These are phyloP conservation scores for Nemania diffusa DNA, from an alignment of 2,329 filamentous ascomycete genomes.

Conservation along the genomic window DNA sequence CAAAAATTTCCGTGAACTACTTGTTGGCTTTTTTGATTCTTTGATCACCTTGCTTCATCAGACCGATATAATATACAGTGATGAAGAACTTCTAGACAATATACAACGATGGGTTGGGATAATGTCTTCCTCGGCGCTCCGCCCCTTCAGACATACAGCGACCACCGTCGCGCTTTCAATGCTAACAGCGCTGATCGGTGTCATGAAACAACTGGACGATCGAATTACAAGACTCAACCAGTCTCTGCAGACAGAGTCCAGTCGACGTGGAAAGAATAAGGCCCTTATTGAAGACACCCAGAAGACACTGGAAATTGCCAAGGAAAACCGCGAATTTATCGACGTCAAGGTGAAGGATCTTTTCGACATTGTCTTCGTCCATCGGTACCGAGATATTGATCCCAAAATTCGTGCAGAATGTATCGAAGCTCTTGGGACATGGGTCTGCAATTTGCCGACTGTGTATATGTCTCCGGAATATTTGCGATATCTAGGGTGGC, in stretches of 20 bases:
- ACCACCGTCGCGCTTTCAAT: constrained; percentile 86
- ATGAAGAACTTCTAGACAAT: constrained; percentile 83
- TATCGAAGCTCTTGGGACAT: constrained; percentile 84
- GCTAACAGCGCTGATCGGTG: constrained; percentile 78
- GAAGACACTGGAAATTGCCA: constrained; percentile 75
- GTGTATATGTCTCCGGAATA: constrained; percentile 92
- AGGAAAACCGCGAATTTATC: constrained; percentile 74
- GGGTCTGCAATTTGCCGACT: constrained; percentile 87
- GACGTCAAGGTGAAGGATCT: constrained; percentile 82
- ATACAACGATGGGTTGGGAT: constrained; percentile 88
- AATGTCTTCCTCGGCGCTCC: constrained; percentile 87
- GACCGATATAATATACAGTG: constrained; percentile 82
- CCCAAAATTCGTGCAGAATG: constrained; percentile 89
- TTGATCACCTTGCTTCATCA: constrained; percentile 83
- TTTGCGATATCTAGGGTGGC: constrained; percentile 93
- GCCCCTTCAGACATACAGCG: constrained; percentile 93
- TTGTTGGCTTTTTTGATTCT: constrained; percentile 82
- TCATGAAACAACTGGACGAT: constrained; percentile 76
- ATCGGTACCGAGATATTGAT: constrained; percentile 95
- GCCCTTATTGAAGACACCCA: constrained; percentile 78
- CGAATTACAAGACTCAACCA: constrained; percentile 80
- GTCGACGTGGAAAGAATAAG: constrained; percentile 79
- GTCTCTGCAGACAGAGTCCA: constrained; percentile 80
- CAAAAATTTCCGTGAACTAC: constrained; percentile 78
- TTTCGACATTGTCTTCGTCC: constrained; percentile 92